A percentile compares a stretch with the other conserved stretches of the same genome.
These are phyloP conservation scores for Choricystis sp. DNA, from an alignment of 139 green algal genomes.

Conservation along the genomic window DNA sequence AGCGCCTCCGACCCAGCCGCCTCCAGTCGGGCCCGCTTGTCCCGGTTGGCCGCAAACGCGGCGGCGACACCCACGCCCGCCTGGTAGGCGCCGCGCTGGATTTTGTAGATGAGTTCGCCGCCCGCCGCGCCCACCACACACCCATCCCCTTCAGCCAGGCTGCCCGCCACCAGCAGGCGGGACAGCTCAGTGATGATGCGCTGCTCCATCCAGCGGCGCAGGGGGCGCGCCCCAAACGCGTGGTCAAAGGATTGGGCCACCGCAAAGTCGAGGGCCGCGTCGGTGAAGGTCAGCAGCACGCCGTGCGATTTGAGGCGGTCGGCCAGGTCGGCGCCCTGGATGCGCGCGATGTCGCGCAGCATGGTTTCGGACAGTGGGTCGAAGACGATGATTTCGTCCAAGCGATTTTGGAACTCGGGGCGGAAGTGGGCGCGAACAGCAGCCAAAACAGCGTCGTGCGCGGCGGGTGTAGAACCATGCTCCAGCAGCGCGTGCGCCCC, in stretches of 20 bases:
- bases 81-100: conserved; percentile 11
- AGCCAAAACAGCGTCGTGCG: conserved; percentile 11
- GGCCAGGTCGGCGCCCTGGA: conserved; percentile 3
- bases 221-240: conserved; percentile 49
- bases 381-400: conserved; percentile 53
- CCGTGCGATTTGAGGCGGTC: not conserved
- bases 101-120: conserved; percentile 12
- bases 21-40: no score
- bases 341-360: not conserved
- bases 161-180: conserved; percentile 41
- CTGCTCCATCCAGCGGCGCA: conserved; percentile 61
- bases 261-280: conserved; percentile 37
- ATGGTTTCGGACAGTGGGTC: not conserved
- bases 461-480: conserved; percentile 6
- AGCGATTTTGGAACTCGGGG: conserved; percentile 74
- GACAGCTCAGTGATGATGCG: conserved; percentile 46
- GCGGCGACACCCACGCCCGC: conserved; percentile 5
- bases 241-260: conserved; percentile 26
- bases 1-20: not conserved
- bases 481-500: conserved; percentile 43
- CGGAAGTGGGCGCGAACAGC: conserved; percentile 33
- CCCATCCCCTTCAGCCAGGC: conserved; percentile 29
- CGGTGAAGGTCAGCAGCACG: conserved; percentile 16
- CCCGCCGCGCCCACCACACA: conserved; percentile 15
- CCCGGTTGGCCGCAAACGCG: no score